A percentile compares a stretch with the other conserved stretches of the same genome.
Evolutionary conservation across 2,329 filamentous ascomycete species (phyloP).

Genomic region (Zarea fungicola): DNA sequence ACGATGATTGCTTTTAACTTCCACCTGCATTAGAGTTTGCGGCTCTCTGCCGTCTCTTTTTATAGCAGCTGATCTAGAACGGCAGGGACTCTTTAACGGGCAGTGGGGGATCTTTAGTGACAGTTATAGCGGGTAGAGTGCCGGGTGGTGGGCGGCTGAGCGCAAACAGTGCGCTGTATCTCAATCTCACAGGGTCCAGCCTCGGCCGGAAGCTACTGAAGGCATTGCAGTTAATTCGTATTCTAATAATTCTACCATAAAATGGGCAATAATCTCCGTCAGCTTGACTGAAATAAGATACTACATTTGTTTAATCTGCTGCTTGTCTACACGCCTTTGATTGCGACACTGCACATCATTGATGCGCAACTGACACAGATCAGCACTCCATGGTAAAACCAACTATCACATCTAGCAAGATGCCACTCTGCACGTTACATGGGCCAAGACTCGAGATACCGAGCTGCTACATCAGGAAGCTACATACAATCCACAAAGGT

Average conservation of each 20-base stretch:
- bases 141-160: no score
- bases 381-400: background rate
- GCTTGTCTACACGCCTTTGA: no score
- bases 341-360: no score
- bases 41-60: background rate
- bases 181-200: no score
- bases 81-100: background rate
- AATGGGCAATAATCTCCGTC: no score
- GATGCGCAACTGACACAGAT: background rate
- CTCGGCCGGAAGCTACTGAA: no score
- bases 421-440: constrained; percentile 1
- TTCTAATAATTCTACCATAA: no score
- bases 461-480: constrained; percentile 7
- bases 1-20: no score
- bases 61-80: background rate
- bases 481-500: background rate
- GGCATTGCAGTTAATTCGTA: no score
- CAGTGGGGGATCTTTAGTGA: background rate
- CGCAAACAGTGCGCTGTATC: background rate
- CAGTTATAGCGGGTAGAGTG: background rate
- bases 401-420: background rate
- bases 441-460: background rate
- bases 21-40: background rate
- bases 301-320: no score
- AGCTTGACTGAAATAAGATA: no score